Percentiles rank a stretch among this genome's conserved stretches.
These are phyloP conservation scores for Ustanciosporium gigantosporum DNA, from an alignment of 1,284 basidiomycete genomes.

Conservation along the genomic window DNA sequence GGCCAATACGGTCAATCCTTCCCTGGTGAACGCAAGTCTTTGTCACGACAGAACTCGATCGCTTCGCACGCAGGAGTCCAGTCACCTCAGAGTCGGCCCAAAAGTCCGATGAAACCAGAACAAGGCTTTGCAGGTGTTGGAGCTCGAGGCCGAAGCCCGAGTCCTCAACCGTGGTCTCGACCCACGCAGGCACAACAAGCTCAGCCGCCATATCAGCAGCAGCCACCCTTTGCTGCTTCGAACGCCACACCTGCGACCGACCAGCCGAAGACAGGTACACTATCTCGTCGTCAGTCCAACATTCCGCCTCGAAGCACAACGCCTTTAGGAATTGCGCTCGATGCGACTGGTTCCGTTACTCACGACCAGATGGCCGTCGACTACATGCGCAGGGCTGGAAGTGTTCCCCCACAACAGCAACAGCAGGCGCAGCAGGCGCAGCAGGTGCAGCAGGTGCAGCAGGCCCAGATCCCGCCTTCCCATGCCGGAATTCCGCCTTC, in stretches of 20 bases:
- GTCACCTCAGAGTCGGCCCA: conserved; percentile 6
- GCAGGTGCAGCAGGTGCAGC: conserved; percentile 63
- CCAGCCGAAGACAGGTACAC: conserved; percentile 27
- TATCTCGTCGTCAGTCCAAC: conserved; percentile 26
- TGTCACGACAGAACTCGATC: conserved; percentile 51
- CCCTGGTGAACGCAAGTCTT: conserved; percentile 74
- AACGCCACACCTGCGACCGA: conserved; percentile 10
- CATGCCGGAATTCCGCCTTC: conserved; percentile 2
- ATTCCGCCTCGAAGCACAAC: conserved; percentile 54
- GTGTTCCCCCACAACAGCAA: conserved; percentile 68
- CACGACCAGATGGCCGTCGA: conserved; percentile 76
- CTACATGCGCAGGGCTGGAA: conserved; percentile 63
- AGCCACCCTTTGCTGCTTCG: conserved; percentile 12
- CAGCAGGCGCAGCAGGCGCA: conserved; percentile 62
- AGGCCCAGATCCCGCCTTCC: conserved; percentile 8
- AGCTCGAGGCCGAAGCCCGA: conserved; percentile 52
- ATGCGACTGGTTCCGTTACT: conserved; percentile 75
- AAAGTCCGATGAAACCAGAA: conserved; percentile 28
- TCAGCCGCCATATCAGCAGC: conserved; percentile 17
- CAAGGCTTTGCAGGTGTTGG: conserved; percentile 54
- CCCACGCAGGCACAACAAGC: conserved; percentile 32
- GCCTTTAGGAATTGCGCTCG: conserved; percentile 74
- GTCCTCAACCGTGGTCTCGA: conserved; percentile 46
- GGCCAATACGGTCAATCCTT: conserved; percentile 79
- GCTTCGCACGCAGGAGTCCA: conserved; percentile 31